phyloP scores from a whole-genome alignment of 179 eudicot genomes.

The Silene coronaria region DNA sequence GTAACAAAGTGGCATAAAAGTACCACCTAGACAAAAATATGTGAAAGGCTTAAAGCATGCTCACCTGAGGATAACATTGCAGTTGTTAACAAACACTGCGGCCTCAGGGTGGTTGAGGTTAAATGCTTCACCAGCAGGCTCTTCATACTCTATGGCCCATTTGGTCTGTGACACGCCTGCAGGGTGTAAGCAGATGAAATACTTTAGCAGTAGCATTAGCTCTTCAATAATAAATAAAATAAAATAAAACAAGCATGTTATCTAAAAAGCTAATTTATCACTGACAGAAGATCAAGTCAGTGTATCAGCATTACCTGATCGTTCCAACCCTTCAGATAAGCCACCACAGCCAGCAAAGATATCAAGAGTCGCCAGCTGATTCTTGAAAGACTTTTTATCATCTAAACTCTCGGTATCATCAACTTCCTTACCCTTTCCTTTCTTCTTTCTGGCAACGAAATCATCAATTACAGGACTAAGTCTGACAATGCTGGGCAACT shows the following conservation, averaged over 20 bases:
- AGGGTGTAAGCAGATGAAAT: constrained; percentile 8
- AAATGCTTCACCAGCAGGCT: constrained; percentile 92
- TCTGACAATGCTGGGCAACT: constrained; percentile 63
- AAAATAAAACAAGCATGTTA: background rate
- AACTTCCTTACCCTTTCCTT: constrained; percentile 77
- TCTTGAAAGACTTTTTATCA: constrained; percentile 28
- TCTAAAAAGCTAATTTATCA: background rate
- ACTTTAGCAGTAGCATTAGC: constrained; percentile 8
- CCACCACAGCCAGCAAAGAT: constrained; percentile 99
- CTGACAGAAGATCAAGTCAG: background rate
- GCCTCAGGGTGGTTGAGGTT: constrained; percentile 79
- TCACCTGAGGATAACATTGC: constrained; percentile 92
- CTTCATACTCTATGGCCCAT: constrained; percentile 99
- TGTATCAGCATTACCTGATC: constrained; percentile 48
- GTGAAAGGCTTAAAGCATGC: background rate
- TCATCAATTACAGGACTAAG: constrained; percentile 42
- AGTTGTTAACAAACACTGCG: constrained; percentile 58
- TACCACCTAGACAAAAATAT: background rate
- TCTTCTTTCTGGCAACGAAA: constrained; percentile 47
- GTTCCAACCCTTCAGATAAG: constrained; percentile 81
- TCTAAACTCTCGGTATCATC: constrained; percentile 34
- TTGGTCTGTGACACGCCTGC: constrained; percentile 76
- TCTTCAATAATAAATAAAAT: background rate
- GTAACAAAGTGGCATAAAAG: background rate
- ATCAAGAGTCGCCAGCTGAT: constrained; percentile 63